A percentile compares a stretch with the other conserved stretches of the same genome.
Conservation (phyloP, 805 yeast genomes). For the Tetrapisispora nanseiensis region DNA sequence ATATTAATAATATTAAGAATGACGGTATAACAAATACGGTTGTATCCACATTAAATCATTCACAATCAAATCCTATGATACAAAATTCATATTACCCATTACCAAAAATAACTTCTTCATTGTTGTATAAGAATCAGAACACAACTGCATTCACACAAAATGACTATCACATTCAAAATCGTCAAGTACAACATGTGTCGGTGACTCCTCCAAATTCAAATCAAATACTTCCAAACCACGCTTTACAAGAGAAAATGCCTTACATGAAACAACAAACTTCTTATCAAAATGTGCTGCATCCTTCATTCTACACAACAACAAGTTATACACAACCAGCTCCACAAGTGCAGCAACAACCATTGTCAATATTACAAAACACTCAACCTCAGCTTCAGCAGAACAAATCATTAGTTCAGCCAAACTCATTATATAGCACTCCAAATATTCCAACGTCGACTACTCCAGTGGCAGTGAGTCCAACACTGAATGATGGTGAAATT, state of each 20-base stretch:
- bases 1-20: constrained; percentile 1
- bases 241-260: neutral
- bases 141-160: neutral
- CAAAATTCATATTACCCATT: constrained; percentile 1
- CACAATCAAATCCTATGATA: neutral
- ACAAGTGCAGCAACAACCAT: constrained; percentile 1
- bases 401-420: neutral
- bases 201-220: neutral
- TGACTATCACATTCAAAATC: neutral
- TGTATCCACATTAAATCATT: neutral
- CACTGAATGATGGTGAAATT: constrained; percentile 11
- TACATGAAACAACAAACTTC: neutral
- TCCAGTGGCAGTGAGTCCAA: neutral
- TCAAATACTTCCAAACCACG: neutral
- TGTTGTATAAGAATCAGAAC: neutral
- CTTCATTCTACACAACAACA: neutral
- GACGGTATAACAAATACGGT: neutral
- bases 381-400: neutral
- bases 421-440: neutral
- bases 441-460: neutral
- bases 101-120: neutral
- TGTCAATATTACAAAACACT: neutral
- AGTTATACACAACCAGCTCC: neutral
- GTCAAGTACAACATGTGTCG: neutral
- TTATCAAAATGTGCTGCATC: neutral